Evolutionary conservation across 2,329 filamentous ascomycete species (phyloP), one percentile per base, ranked within the genome.

Genomic region (Botrytis squamosa): DNA sequence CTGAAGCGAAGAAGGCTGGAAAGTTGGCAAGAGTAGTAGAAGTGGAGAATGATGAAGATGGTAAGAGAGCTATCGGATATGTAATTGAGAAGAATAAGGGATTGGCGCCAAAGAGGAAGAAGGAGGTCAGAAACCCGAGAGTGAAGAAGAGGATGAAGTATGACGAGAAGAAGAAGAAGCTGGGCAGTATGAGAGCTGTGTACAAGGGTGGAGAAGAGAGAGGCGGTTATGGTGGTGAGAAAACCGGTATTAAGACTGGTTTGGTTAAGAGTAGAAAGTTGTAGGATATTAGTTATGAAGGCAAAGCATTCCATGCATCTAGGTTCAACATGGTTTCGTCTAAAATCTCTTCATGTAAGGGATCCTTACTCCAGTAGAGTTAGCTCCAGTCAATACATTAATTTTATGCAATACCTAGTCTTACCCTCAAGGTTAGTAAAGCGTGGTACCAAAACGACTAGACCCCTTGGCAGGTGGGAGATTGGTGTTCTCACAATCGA

Each of bases 71-170:
- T 83, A 97, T 99, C 82, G 93, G 90, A 29, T 98, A 98, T 84
- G 89, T 91, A 78, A 99, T 99, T 81, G 90, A 95, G 85, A 98
- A 98, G 89, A 99, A 99, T 85, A 98, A 98, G 88, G 96, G 96
- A 46, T 85, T 99, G 76, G 91, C 93, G 74, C 94, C 95, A 65
- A 92, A 92, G 83, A 88, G 95, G 76, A 97, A 92, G 88, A 98
- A 99, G 90, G 95, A 97, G 79, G 92, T 94, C 74, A 88, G 95
- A 76, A 99, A 99, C 85, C 95, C 96, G 52, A 88, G 96, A 82
- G 95, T 98, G 77, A 99, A 98, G 92, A 98, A 98, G 92, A 90
- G 94, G 84, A 94, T 94, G 90, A 94, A 94, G 89, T 99, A 90
- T 83, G 94, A 97, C 81, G 92, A 94, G 83, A 98, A 97, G 88